Conservation (phyloP, 2,329 filamentous ascomycete genomes). For the Aspergillus pseudoviridinutans region DNA sequence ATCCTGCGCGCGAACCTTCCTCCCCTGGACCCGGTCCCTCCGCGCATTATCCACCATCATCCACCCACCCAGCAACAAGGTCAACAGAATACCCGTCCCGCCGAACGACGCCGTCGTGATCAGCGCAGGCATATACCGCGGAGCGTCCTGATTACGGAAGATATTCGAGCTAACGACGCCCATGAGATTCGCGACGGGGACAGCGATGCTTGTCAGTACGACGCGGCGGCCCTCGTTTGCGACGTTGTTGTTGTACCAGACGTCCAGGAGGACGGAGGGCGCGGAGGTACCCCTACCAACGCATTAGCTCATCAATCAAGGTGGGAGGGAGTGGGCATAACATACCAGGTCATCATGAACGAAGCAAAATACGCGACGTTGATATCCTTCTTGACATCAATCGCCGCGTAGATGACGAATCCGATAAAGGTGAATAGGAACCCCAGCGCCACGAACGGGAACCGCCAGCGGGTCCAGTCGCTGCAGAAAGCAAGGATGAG, state of each 20-base stretch:
- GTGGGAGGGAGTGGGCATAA: too few species aligned
- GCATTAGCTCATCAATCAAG: too few species aligned
- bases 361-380: constrained; percentile 69
- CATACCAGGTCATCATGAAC: constrained; percentile 71
- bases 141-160: constrained; percentile 60
- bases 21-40: constrained; percentile 55
- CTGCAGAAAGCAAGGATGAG: constrained; percentile 68
- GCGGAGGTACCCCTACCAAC: constrained; percentile 60
- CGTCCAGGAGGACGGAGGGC: constrained; percentile 62
- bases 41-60: constrained; percentile 64
- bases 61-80: constrained; percentile 54
- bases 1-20: constrained; percentile 53
- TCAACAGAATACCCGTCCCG: constrained; percentile 54
- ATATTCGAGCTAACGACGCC: constrained; percentile 67
- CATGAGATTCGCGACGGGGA: constrained; percentile 74
- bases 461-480: constrained; percentile 61
- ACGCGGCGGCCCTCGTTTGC: constrained; percentile 71
- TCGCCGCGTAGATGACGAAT: constrained; percentile 73
- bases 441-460: constrained; percentile 69
- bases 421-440: constrained; percentile 72
- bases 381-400: constrained; percentile 58
- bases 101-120: constrained; percentile 54
- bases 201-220: constrained; percentile 65
- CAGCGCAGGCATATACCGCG: constrained; percentile 64
- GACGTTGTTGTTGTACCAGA: constrained; percentile 80